Percentiles rank a stretch among this genome's conserved stretches.
phyloP scores from a whole-genome alignment of 805 yeast genomes.

The Sugiyamaella smithiae region DNA sequence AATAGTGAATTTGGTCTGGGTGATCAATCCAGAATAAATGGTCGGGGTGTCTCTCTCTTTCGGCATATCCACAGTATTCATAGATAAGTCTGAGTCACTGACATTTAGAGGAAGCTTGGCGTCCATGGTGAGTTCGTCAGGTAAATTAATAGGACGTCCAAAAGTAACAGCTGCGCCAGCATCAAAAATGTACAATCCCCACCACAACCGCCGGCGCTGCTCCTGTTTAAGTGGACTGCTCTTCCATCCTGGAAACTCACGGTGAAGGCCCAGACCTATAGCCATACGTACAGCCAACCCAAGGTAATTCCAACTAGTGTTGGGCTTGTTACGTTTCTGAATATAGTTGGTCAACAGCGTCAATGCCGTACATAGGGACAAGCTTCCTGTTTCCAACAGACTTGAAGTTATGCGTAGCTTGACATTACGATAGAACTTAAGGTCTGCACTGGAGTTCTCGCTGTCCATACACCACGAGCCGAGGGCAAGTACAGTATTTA shows the following conservation, averaged over 20 bases:
- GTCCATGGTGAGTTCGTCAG: constrained; percentile 46
- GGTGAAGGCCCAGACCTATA: constrained; percentile 58
- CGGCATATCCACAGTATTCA: constrained; percentile 27
- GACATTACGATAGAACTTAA: constrained; percentile 55
- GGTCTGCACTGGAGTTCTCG: constrained; percentile 49
- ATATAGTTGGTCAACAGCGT: constrained; percentile 57
- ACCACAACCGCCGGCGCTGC: constrained; percentile 61
- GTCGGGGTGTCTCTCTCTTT: constrained; percentile 42
- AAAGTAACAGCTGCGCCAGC: constrained; percentile 61
- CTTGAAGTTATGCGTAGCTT: constrained; percentile 43
- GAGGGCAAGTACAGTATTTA: constrained; percentile 59
- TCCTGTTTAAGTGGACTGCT: constrained; percentile 47
- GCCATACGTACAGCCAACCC: constrained; percentile 69
- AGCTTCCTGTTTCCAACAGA: constrained; percentile 59
- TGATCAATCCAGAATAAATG: constrained; percentile 55
- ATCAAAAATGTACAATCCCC: constrained; percentile 64
- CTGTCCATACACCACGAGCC: constrained; percentile 68
- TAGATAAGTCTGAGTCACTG: constrained; percentile 42
- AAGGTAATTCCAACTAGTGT: constrained; percentile 65
- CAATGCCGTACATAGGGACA: constrained; percentile 52
- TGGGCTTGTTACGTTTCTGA: constrained; percentile 63
- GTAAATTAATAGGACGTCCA: constrained; percentile 61
- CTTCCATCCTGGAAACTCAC: constrained; percentile 47
- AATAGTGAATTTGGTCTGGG: constrained; percentile 50
- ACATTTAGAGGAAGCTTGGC: constrained; percentile 50